Evolutionary conservation across 1,284 basidiomycete genomes (phyloP).

Genomic region (Megacollybia platyphylla): DNA sequence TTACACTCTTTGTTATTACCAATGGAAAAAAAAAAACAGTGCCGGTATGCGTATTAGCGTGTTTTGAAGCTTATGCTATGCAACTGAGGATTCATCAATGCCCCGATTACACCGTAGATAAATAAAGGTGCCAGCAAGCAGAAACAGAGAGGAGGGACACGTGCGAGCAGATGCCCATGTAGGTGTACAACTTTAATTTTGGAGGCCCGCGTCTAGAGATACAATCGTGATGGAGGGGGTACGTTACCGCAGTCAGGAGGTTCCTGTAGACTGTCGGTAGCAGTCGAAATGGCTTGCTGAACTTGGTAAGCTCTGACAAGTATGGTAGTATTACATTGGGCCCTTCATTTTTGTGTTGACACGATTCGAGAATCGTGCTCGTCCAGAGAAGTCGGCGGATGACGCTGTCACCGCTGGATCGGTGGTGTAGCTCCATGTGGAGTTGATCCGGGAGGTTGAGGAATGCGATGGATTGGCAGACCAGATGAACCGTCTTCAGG

Average conservation of each 20-base stretch:
- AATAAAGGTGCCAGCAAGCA: neutral
- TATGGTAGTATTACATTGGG: neutral
- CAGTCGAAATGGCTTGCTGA: neutral
- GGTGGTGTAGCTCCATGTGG: conserved; percentile 11
- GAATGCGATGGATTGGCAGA: conserved; percentile 2
- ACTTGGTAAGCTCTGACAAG: neutral
- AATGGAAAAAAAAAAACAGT: too few species aligned
- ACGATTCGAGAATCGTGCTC: too few species aligned
- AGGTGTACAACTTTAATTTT: conserved; percentile 5
- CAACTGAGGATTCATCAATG: too few species aligned
- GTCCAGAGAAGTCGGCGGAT: too few species aligned
- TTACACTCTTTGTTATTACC: neutral
- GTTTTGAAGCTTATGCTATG: too few species aligned
- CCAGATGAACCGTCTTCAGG: neutral
- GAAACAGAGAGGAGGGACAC: neutral
- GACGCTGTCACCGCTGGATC: conserved; percentile 4
- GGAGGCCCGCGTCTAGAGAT: conserved; percentile 5
- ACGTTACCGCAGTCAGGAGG: too few species aligned
- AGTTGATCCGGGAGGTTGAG: conserved; percentile 13
- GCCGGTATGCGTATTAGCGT: too few species aligned
- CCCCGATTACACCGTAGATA: neutral
- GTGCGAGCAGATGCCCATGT: conserved; percentile 5
- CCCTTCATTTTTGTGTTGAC: neutral
- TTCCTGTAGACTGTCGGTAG: too few species aligned
- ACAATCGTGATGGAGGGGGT: conserved; percentile 1